These are phyloP conservation scores for Venturia carpophila DNA, from an alignment of 2,329 filamentous ascomycete genomes.

Conservation along the genomic window DNA sequence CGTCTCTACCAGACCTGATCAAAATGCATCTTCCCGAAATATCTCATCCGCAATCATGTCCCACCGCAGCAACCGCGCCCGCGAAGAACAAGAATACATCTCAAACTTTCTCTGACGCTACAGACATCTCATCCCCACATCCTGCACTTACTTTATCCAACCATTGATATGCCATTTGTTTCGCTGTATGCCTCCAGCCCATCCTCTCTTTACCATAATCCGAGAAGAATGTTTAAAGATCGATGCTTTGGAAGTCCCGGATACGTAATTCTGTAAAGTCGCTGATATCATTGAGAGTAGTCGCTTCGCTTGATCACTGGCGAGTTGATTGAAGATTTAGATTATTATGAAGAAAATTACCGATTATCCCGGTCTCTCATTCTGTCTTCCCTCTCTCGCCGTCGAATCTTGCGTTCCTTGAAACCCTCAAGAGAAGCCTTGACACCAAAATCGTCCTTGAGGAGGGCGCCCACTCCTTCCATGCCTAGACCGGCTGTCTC, in stretches of 20 bases:
- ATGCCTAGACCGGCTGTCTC: slow-evolving; percentile 76
- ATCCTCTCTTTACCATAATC: too few relatives aligned
- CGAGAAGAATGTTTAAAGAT: too few relatives aligned
- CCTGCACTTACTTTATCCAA: neutral
- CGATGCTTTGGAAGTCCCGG: neutral
- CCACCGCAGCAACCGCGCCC: neutral
- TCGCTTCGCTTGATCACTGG: neutral
- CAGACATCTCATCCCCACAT: neutral
- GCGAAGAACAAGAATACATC: neutral
- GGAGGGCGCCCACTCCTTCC: slow-evolving; percentile 67
- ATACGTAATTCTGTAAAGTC: neutral
- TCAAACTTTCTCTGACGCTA: neutral
- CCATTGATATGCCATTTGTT: neutral
- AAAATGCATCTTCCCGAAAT: too few relatives aligned
- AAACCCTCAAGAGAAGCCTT: slow-evolving; percentile 13
- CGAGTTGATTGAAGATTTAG: neutral
- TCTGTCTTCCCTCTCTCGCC: neutral
- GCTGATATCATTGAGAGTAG: neutral
- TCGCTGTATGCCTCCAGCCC: neutral
- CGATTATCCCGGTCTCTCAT: neutral
- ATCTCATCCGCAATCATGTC: too few relatives aligned
- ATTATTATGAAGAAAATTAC: neutral
- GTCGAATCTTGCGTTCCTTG: neutral
- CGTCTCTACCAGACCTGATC: neutral
- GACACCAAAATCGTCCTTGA: slow-evolving; percentile 65